A percentile compares a stretch with the other conserved stretches of the same genome.
Evolutionary conservation across 306 rosid genomes (phyloP).

Genomic region (Malus orientalis): DNA sequence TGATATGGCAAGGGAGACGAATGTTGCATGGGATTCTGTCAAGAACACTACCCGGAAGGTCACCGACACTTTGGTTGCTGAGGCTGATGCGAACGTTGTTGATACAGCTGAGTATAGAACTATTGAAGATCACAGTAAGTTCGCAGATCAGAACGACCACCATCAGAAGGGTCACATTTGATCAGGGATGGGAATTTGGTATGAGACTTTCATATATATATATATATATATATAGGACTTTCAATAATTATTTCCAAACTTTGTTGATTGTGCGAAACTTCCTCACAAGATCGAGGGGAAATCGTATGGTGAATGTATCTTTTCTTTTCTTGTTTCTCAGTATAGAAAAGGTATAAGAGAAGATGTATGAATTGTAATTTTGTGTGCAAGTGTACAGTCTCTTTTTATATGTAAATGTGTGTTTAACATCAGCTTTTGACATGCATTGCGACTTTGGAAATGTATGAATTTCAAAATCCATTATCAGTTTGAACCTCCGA

Average conservation of each 20-base stretch:
- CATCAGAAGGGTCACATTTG: not conserved
- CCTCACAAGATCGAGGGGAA: not conserved
- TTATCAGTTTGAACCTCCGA: no score
- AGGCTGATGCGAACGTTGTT: constrained; percentile 51
- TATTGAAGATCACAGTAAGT: constrained; percentile 19
- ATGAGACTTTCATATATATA: not conserved
- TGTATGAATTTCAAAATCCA: no score
- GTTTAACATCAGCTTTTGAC: no score
- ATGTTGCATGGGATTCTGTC: constrained; percentile 48
- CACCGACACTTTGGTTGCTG: constrained; percentile 33
- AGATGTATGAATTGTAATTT: not conserved
- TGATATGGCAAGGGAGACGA: constrained; percentile 29
- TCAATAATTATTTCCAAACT: not conserved
- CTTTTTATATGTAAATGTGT: no score
- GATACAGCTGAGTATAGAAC: constrained; percentile 58
- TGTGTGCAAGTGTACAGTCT: not conserved
- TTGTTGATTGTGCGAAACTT: not conserved
- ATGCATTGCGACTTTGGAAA: no score
- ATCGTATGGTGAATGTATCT: not conserved
- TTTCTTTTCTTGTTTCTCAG: not conserved
- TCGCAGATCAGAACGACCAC: not conserved
- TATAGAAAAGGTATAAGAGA: not conserved
- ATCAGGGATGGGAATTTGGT: not conserved
- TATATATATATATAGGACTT: not conserved
- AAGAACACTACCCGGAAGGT: constrained; percentile 19